These are phyloP conservation scores for Trichocomaceae sp. DNA, from an alignment of 2,329 filamentous ascomycete species.

Conservation along the genomic window DNA sequence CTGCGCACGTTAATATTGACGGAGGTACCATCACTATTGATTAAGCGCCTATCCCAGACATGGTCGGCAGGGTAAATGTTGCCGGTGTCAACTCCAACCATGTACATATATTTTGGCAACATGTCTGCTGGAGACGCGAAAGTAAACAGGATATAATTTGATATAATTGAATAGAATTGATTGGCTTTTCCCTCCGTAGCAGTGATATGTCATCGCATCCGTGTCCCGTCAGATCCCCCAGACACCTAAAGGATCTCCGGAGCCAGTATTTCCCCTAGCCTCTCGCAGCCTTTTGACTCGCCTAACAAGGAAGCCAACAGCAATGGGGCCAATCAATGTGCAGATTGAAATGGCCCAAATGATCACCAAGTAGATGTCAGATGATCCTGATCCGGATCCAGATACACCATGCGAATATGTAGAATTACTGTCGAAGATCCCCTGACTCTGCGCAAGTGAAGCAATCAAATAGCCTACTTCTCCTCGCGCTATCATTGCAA, in stretches of 20 bases:
- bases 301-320: slow-evolving; percentile 43
- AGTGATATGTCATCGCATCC: no score
- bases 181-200: no score
- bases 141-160: background rate
- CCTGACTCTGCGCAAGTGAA: slow-evolving; percentile 54
- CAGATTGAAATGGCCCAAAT: slow-evolving; percentile 52
- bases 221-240: slow-evolving; percentile 30
- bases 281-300: slow-evolving; percentile 38
- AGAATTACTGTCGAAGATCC: slow-evolving; percentile 34
- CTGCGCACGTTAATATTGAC: slow-evolving; percentile 21
- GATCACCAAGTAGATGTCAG: slow-evolving; percentile 46
- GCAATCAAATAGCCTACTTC: slow-evolving; percentile 75
- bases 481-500: slow-evolving; percentile 68
- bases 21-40: background rate
- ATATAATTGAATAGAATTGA: background rate
- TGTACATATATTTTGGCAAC: background rate
- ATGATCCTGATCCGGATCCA: slow-evolving; percentile 18
- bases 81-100: background rate
- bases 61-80: background rate
- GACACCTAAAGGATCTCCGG: slow-evolving; percentile 35
- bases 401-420: background rate
- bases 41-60: background rate
- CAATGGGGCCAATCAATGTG: slow-evolving; percentile 47
- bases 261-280: slow-evolving; percentile 11
- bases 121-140: background rate